These are phyloP conservation scores for Penicillium atrosanguineum DNA, from an alignment of 495 filamentous ascomycete genomes.

Conservation along the genomic window DNA sequence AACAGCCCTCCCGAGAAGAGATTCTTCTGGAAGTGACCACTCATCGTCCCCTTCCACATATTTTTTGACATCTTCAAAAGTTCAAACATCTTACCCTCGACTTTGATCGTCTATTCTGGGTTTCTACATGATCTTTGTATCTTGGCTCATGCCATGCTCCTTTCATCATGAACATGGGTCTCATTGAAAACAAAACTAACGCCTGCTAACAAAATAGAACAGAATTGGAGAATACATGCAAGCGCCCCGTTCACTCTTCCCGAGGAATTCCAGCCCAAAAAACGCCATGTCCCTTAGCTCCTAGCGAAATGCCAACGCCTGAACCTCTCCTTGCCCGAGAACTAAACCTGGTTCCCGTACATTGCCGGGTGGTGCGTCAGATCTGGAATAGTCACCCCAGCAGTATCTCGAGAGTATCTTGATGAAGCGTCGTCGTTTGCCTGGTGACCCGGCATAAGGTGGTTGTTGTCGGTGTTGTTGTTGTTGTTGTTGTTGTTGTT, in stretches of 20 bases:
- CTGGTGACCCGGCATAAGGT: background rate
- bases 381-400: constrained; percentile 38
- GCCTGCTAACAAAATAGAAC: constrained; percentile 5
- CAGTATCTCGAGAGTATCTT: constrained; percentile 36
- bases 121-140: background rate
- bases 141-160: background rate
- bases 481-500: constrained; percentile 18
- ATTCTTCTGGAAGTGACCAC: too few species aligned
- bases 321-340: background rate
- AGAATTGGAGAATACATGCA: background rate
- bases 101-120: background rate
- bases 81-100: background rate
- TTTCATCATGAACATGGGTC: constrained; percentile 1
- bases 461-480: constrained; percentile 4
- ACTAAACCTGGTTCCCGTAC: constrained; percentile 29
- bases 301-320: background rate
- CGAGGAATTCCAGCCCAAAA: background rate
- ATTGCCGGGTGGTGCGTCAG: constrained; percentile 49
- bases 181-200: constrained; percentile 4
- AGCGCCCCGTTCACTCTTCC: background rate
- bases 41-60: background rate
- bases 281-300: background rate
- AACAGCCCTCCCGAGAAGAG: background rate
- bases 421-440: constrained; percentile 37
- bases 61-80: background rate